A percentile compares a stretch with the other conserved stretches of the same genome.
These are phyloP conservation scores for Phytophthora nicotianae DNA, from an alignment of 352 stramenopile species.

Conservation along the genomic window DNA sequence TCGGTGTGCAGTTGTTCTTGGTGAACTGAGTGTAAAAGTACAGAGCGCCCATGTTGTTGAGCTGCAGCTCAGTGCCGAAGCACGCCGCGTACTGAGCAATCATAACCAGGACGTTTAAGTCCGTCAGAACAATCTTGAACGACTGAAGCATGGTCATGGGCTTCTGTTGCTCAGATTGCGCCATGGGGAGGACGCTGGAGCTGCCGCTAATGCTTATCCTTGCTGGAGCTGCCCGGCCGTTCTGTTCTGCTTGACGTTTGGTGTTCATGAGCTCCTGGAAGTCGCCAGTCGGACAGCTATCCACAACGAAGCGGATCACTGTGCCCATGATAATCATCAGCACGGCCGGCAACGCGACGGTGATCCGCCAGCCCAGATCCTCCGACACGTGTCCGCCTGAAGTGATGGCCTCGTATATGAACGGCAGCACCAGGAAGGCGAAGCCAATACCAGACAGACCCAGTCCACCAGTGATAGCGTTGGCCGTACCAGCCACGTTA, in stretches of 20 bases:
- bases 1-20: slow-evolving; percentile 47
- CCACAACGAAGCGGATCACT: slow-evolving; percentile 74
- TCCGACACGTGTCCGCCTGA: slow-evolving; percentile 48
- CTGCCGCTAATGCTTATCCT: slow-evolving; percentile 36
- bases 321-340: slow-evolving; percentile 84
- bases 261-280: slow-evolving; percentile 86
- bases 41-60: slow-evolving; percentile 95
- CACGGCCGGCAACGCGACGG: slow-evolving; percentile 89
- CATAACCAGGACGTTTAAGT: slow-evolving; percentile 93
- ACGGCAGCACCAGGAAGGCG: slow-evolving; percentile 89
- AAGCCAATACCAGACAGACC: slow-evolving; percentile 94
- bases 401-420: slow-evolving; percentile 89
- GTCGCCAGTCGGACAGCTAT: slow-evolving; percentile 93
- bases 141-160: slow-evolving; percentile 37
- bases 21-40: slow-evolving; percentile 94
- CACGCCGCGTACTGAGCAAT: slow-evolving; percentile 93
- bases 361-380: slow-evolving; percentile 92
- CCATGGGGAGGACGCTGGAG: slow-evolving; percentile 29
- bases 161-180: slow-evolving; percentile 27
- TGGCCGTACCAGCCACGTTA: slow-evolving; percentile 93
- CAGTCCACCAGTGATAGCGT: slow-evolving; percentile 92
- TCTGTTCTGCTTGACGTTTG: slow-evolving; percentile 65
- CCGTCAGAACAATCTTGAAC: slow-evolving; percentile 65
- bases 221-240: slow-evolving; percentile 14
- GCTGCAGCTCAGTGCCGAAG: slow-evolving; percentile 95